Conservation (phyloP, 202 grass and related monocot species). For the Musa balbisiana region DNA sequence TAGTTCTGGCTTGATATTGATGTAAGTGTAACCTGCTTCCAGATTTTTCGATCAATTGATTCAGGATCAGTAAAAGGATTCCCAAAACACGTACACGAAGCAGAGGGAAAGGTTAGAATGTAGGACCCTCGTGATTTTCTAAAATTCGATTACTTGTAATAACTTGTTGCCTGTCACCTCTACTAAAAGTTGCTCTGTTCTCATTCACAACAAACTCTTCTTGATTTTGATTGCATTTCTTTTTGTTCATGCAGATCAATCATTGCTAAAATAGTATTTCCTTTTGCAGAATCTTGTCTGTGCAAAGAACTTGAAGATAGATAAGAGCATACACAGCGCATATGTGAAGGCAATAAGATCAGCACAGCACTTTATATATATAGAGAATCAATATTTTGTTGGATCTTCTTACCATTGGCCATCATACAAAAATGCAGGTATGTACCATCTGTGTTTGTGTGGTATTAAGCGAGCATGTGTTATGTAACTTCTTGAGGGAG, state of each 20-base stretch:
- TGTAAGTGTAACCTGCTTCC: slow-evolving; percentile 9
- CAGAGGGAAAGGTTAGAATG: slow-evolving; percentile 59
- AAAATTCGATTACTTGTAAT: background rate
- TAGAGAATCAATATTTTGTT: slow-evolving; percentile 98
- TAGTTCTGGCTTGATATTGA: slow-evolving; percentile 2
- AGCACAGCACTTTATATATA: slow-evolving; percentile 88
- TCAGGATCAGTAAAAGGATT: slow-evolving; percentile 90
- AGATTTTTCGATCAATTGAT: slow-evolving; percentile 94
- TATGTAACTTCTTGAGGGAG: background rate
- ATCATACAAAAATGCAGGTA: slow-evolving; percentile 84
- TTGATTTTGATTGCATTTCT: background rate
- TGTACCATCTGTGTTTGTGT: background rate
- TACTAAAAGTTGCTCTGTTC: background rate
- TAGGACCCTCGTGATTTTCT: background rate
- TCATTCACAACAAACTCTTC: background rate
- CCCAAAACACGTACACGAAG: slow-evolving; percentile 87
- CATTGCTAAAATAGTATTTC: slow-evolving; percentile 15
- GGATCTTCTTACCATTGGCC: slow-evolving; percentile 87
- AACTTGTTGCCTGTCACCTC: no score
- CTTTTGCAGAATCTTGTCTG: slow-evolving; percentile 79
- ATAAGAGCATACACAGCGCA: slow-evolving; percentile 89
- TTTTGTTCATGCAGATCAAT: background rate
- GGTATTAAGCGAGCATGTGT: background rate
- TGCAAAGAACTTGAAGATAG: slow-evolving; percentile 88
- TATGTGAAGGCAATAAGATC: slow-evolving; percentile 92